Percentiles rank a stretch among this genome's conserved stretches.
Evolutionary conservation across 2,329 filamentous ascomycete species (phyloP).

Genomic region (Monilinia polystroma): DNA sequence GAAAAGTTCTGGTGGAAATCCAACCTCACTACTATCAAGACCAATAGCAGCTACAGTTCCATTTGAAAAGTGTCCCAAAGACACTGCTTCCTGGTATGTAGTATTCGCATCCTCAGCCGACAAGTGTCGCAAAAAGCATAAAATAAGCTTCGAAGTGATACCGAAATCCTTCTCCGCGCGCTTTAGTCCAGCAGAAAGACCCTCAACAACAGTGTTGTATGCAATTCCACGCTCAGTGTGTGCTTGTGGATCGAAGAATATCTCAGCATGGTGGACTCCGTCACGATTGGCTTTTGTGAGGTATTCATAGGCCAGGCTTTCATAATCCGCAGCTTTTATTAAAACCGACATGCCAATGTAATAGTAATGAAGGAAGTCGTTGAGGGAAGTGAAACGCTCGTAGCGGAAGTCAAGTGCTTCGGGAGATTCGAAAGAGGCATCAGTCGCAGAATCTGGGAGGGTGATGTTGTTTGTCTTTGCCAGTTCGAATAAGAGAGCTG

Average conservation of each 20-base stretch:
- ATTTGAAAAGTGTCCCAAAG: conserved; percentile 48
- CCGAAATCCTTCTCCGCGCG: conserved; percentile 62
- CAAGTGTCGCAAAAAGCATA: conserved; percentile 71
- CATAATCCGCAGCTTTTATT: conserved; percentile 64
- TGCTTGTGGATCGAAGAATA: conserved; percentile 80
- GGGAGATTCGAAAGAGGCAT: conserved; percentile 62
- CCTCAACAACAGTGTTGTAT: conserved; percentile 62
- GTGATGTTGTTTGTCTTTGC: conserved; percentile 64
- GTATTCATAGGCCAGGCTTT: conserved; percentile 70
- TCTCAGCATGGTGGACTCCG: conserved; percentile 69
- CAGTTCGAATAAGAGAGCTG: conserved; percentile 67
- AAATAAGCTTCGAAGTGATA: conserved; percentile 64
- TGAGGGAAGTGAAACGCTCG: conserved; percentile 64
- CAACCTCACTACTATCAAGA: conserved; percentile 63
- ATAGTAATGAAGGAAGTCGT: conserved; percentile 78
- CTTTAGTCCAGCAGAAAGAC: conserved; percentile 59
- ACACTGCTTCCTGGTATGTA: conserved; percentile 46
- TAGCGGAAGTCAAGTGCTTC: conserved; percentile 63
- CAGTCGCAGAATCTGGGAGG: conserved; percentile 55
- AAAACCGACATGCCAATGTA: conserved; percentile 74
- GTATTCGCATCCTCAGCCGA: conserved; percentile 56
- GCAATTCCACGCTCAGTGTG: conserved; percentile 63
- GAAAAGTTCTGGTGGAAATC: conserved; percentile 59
- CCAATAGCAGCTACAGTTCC: conserved; percentile 62
- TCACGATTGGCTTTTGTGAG: conserved; percentile 63